Base-by-base conservation (phyloP, 2,329 filamentous ascomycete genomes). In the Scedosporium aurantiacum region DNA sequence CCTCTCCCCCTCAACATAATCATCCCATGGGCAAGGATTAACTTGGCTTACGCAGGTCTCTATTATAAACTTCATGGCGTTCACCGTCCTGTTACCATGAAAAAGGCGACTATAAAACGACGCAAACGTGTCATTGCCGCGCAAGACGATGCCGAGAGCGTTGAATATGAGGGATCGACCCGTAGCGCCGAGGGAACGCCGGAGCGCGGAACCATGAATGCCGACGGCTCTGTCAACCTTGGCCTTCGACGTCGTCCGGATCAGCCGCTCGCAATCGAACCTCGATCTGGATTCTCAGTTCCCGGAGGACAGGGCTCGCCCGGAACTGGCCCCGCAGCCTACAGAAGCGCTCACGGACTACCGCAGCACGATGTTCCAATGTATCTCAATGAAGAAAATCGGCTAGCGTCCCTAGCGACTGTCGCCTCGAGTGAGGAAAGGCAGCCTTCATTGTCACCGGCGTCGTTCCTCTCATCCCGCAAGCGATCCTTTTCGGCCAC, bases 41-140 rank as follows among this genome's bases (percentile, higher is more conserved):
- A 60, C 63, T 66, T 60, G 66, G 57, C 8, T 37, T 37, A 37
- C 27, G 3, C 66, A 96, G 91, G 93, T 4, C 78, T 99, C 2
- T 99, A 99, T 73, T 91, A 95, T 77, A 97, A 97, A 74, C 84
- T 99, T 2, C 94, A 99, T 71, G 92, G 92, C 61, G 86, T 91
- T 32, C 93, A 97, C 73, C 84, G 94, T 50, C 94, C 94, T 0
- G 90, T 94, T 4, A 91, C 91, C n/a, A 97, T 99, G 94, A 99
- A 97, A 75, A 97, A 97, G 73, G 89, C 91, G 2, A 89, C 96
- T 27, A 99, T 99, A 72, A 97, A 99, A 75, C 85, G 94, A 64
- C 83, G 94, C 63, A 97, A 97, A 79, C 87, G 94, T 63, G 91
- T 97, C 5, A 92, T 97, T 52, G 91, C 89, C 18, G 77, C 84